Evolutionary conservation across 352 stramenopile species (phyloP).

Genomic region (Thraustochytrium sp.): DNA sequence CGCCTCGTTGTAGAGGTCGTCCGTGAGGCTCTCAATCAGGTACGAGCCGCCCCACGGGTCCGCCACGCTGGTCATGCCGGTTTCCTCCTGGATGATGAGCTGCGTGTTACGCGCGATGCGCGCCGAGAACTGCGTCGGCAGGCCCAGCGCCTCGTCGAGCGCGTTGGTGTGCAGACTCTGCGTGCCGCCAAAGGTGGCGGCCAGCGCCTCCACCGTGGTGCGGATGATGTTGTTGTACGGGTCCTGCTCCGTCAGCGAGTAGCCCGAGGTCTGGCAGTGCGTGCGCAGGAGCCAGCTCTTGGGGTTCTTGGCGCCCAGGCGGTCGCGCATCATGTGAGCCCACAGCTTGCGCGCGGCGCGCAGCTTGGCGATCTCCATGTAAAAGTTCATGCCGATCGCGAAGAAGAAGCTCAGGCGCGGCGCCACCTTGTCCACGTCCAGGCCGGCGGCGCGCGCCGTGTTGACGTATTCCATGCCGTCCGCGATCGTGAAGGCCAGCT

Average conservation of each 20-base stretch:
- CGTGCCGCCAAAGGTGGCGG: slow-evolving; percentile 83
- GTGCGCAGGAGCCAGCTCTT: slow-evolving; percentile 88
- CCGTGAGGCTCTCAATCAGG: slow-evolving; percentile 92
- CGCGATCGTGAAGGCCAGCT: slow-evolving; percentile 93
- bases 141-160: slow-evolving; percentile 90
- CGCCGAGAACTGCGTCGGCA: slow-evolving; percentile 91
- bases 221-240: slow-evolving; percentile 96
- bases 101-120: slow-evolving; percentile 95
- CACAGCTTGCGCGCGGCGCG: slow-evolving; percentile 84
- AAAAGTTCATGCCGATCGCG: slow-evolving; percentile 95
- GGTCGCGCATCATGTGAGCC: slow-evolving; percentile 84
- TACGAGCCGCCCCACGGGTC: slow-evolving; percentile 94
- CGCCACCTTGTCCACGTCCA: slow-evolving; percentile 85
- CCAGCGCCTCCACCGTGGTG: slow-evolving; percentile 90
- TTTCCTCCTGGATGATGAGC: slow-evolving; percentile 93
- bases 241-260: slow-evolving; percentile 91
- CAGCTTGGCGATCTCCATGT: slow-evolving; percentile 91
- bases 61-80: slow-evolving; percentile 81
- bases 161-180: slow-evolving; percentile 96
- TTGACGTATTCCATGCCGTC: slow-evolving; percentile 93
- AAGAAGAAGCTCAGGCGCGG: slow-evolving; percentile 95
- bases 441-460: slow-evolving; percentile 77
- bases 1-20: slow-evolving; percentile 73
- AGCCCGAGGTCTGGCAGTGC: slow-evolving; percentile 93
- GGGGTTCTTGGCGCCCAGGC: slow-evolving; percentile 85